phyloP scores from a whole-genome alignment of 2,329 filamentous ascomycete species.

The Endothia cerciana region DNA sequence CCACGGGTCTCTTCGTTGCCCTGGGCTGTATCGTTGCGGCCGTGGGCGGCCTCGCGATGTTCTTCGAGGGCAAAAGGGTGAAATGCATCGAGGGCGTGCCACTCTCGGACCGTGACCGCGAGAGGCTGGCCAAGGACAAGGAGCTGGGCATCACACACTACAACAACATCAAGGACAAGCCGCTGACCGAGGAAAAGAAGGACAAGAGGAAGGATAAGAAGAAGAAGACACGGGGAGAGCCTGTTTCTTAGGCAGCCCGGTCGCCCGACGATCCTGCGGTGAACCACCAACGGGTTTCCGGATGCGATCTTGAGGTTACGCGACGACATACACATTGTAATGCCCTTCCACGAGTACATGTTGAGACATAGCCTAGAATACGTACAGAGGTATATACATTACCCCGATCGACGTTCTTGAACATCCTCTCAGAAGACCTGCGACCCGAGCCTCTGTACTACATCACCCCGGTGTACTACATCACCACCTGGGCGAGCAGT shows the following conservation, averaged over 20 bases:
- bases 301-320: constrained; percentile 10
- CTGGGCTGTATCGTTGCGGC: constrained; percentile 72
- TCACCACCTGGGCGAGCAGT: too few relatives aligned
- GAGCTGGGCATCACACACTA: constrained; percentile 62
- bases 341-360: constrained; percentile 20
- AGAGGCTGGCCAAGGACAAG: constrained; percentile 54
- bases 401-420: not conserved
- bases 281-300: not conserved
- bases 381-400: not conserved
- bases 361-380: constrained; percentile 14
- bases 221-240: constrained; percentile 28
- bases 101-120: constrained; percentile 58
- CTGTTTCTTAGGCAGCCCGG: not conserved
- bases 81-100: constrained; percentile 74
- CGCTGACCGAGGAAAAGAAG: constrained; percentile 48
- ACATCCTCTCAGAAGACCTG: not conserved
- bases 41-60: constrained; percentile 70
- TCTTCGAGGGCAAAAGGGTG: constrained; percentile 71
- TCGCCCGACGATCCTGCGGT: not conserved
- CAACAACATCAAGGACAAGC: constrained; percentile 59
- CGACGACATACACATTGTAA: constrained; percentile 20
- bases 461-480: too few relatives aligned
- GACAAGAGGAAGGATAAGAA: constrained; percentile 36
- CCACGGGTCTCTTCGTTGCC: constrained; percentile 77
- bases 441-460: not conserved